phyloP scores from a whole-genome alignment of 2,329 filamentous ascomycete genomes.

The Trichoderma sp. region DNA sequence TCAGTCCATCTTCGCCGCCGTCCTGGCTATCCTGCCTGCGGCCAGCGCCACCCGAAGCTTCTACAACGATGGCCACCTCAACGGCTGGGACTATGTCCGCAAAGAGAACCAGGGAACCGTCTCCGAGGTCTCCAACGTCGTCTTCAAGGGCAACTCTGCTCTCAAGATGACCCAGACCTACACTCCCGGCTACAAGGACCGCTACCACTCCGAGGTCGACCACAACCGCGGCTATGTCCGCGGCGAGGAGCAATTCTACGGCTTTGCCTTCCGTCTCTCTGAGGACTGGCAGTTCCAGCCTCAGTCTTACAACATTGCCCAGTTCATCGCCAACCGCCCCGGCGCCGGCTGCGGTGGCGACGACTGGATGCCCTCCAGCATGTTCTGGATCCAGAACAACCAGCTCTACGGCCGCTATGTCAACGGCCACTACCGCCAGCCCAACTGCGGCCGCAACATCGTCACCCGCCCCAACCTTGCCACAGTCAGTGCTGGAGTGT shows the following conservation, averaged over 20 bases:
- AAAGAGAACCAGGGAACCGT: slow-evolving; percentile 44
- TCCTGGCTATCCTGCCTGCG: slow-evolving; percentile 27
- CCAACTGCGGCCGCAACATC: slow-evolving; percentile 28
- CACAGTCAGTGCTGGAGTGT: slow-evolving; percentile 42
- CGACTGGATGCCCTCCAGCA: slow-evolving; percentile 48
- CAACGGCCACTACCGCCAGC: slow-evolving; percentile 29
- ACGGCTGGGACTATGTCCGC: slow-evolving; percentile 41
- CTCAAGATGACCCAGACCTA: slow-evolving; percentile 48
- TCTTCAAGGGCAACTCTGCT: slow-evolving; percentile 38
- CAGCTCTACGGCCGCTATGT: slow-evolving; percentile 43
- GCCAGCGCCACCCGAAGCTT: slow-evolving; percentile 39
- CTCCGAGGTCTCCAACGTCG: slow-evolving; percentile 40
- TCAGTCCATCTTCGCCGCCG: slow-evolving; percentile 19
- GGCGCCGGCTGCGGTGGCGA: slow-evolving; percentile 42
- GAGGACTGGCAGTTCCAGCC: slow-evolving; percentile 45
- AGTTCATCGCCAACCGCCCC: slow-evolving; percentile 51
- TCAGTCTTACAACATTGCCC: slow-evolving; percentile 48
- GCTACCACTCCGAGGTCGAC: slow-evolving; percentile 50
- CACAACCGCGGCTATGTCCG: slow-evolving; percentile 44
- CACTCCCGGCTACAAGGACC: slow-evolving; percentile 40
- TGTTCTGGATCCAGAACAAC: slow-evolving; percentile 47
- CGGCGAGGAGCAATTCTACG: slow-evolving; percentile 48
- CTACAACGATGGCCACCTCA: slow-evolving; percentile 41
- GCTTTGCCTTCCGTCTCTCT: slow-evolving; percentile 50
- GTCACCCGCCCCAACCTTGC: slow-evolving; percentile 30